Conservation (phyloP, 2,329 filamentous ascomycete species). For the Talaromyces albobiverticillius region DNA sequence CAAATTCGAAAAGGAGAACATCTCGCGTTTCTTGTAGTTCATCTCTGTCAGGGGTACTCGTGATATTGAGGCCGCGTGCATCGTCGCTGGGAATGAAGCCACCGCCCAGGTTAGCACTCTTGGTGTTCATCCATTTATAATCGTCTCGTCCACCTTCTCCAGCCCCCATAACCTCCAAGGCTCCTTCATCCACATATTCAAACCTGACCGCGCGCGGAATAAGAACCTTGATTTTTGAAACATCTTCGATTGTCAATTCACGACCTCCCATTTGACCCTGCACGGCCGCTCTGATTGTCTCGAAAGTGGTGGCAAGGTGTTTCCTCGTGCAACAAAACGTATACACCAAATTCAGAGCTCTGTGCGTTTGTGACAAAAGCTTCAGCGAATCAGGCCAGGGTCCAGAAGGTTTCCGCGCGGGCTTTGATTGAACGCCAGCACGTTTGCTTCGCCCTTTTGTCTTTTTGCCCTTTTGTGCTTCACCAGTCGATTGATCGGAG, state of each 20-base stretch:
- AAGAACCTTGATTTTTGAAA: conserved; percentile 75
- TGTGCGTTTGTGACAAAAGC: conserved; percentile 70
- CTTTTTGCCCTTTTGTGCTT: not conserved
- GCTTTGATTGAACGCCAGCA: not conserved
- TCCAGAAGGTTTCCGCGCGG: conserved; percentile 33
- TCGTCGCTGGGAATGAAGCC: conserved; percentile 12
- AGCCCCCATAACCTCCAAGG: conserved; percentile 75
- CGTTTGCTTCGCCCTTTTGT: not conserved
- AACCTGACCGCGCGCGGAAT: conserved; percentile 79
- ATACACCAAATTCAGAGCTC: conserved; percentile 85
- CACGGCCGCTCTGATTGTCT: conserved; percentile 80
- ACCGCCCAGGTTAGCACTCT: conserved; percentile 10
- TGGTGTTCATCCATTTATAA: conserved; percentile 17
- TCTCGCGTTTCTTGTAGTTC: conserved; percentile 49
- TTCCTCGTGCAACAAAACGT: conserved; percentile 94
- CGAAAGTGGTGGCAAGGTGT: conserved; percentile 86
- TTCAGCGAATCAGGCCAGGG: conserved; percentile 76
- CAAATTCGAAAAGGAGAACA: conserved; percentile 84
- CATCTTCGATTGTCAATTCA: conserved; percentile 69
- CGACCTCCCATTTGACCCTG: conserved; percentile 72
- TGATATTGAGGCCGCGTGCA: not conserved
- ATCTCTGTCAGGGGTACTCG: conserved; percentile 11
- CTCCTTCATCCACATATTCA: conserved; percentile 78
- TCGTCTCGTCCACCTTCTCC: conserved; percentile 52
- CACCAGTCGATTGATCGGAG: not conserved